phyloP scores from a whole-genome alignment of 768 basidiomycete species.

The Pleurotus citrinopileatus region DNA sequence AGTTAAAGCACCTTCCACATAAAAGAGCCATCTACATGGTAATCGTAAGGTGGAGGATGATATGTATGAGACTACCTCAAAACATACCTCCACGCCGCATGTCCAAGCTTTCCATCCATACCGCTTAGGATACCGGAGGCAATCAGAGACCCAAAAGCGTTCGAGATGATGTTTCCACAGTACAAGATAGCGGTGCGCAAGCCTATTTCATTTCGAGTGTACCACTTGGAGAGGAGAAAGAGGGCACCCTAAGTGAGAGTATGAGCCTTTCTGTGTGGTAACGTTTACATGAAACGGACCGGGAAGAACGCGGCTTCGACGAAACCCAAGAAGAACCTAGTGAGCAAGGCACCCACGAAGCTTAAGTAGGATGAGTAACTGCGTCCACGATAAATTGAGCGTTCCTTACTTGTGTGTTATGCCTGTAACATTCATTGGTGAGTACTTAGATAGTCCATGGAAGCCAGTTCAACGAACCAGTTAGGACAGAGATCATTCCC shows the following conservation, averaged over 20 bases:
- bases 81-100: conserved; percentile 69
- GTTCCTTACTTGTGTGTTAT: conserved; percentile 35
- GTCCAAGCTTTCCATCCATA: conserved; percentile 76
- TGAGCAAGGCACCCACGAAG: conserved; percentile 66
- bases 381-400: no score
- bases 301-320: conserved; percentile 73
- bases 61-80: background rate
- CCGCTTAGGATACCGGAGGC: conserved; percentile 74
- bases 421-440: conserved; percentile 24
- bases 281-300: no score
- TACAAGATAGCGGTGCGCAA: conserved; percentile 68
- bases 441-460: no score
- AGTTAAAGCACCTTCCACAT: conserved; percentile 66
- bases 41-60: background rate
- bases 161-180: conserved; percentile 78
- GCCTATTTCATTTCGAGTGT: conserved; percentile 73
- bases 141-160: conserved; percentile 82
- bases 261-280: background rate
- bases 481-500: conserved; percentile 59
- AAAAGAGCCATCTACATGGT: conserved; percentile 68
- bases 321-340: conserved; percentile 79
- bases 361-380: conserved; percentile 30
- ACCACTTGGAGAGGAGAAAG: conserved; percentile 77
- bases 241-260: conserved; percentile 21
- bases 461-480: no score